Base-by-base conservation (phyloP, 495 filamentous ascomycete species). In the Penicillium paradoxum region DNA sequence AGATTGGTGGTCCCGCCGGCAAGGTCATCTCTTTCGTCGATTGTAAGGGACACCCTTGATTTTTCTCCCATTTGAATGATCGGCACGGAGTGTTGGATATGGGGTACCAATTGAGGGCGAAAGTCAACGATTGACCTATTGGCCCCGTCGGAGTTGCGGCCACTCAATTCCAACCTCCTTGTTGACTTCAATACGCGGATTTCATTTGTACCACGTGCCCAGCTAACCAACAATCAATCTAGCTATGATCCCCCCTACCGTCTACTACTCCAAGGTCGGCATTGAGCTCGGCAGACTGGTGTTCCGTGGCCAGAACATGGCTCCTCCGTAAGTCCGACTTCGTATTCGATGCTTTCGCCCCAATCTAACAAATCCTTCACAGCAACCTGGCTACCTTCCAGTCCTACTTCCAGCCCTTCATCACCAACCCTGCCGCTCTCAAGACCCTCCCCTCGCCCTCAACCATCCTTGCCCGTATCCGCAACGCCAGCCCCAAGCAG, bases 231-330 rank as follows among this genome's bases (percentile, higher is more conserved):
- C 21, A 39, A 49, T 42, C 24, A n/a, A 30, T 56, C 50, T 64
- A 98, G 93, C 86, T 64, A 77, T 92, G 73, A 84, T 90, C 59
- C 95, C 95, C 55, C 83, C 84, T 38, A 84, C 87, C 57, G 59
- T 95, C 65, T 96, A 96, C 82, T 97, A 97, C 80, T 82, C 85
- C 45, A 86, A 82, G 65, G 93, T 99, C 64, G 90, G 80, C 55
- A 66, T 89, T 54, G 95, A 97, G 77, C 79, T 97, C 42, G 81
- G 79, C 60, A 91, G 86, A 79, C 72, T 97, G 51, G 86, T 97
- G 52, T 90, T 91, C 79, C 81, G 80, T 65, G 86, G 87, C 66
- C 90, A 92, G 70, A 88, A 84, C 75, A 97, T 99, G 90, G 74
- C 76, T 59, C 92, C 90, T 63, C 93, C 93, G 93, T 97, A 85